These are phyloP conservation scores for Limonomyces culmigenus DNA, from an alignment of 1,284 basidiomycete genomes.

Conservation along the genomic window DNA sequence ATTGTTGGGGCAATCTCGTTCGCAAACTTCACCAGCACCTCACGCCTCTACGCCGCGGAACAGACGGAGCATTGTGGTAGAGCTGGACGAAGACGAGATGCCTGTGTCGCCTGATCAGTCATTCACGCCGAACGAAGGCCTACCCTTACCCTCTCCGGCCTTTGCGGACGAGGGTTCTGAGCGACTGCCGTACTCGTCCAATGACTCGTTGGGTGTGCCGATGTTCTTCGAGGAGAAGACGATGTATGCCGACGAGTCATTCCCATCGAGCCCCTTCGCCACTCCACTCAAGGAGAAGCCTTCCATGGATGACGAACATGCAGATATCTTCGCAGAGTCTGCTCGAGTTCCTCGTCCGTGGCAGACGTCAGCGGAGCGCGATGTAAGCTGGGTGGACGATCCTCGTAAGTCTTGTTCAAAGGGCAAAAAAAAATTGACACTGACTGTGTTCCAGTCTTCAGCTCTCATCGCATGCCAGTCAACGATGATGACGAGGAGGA, in stretches of 20 bases:
- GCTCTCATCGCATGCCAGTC: conserved; percentile 41
- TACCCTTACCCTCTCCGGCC: no score
- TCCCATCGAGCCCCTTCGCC: conserved; percentile 57
- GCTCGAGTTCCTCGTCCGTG: conserved; percentile 5
- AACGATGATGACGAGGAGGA: conserved; percentile 33
- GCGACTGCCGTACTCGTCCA: conserved; percentile 26
- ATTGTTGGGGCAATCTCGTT: no score
- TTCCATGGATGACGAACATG: conserved; percentile 36
- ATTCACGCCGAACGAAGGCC: no score
- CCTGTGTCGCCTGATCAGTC: no score
- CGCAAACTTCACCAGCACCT: no score
- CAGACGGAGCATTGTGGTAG: conserved; percentile 50
- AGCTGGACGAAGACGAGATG: conserved; percentile 56
- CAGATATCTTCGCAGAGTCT: conserved; percentile 41
- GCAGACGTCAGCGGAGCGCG: neutral
- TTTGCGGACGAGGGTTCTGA: conserved; percentile 38
- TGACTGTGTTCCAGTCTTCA: conserved; percentile 10
- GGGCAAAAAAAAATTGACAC: conserved; percentile 10
- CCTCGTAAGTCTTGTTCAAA: conserved; percentile 1
- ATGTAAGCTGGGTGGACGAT: conserved; percentile 1
- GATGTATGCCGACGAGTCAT: conserved; percentile 33
- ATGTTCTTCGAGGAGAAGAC: conserved; percentile 28
- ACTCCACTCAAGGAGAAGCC: conserved; percentile 45
- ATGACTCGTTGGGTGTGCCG: conserved; percentile 28
- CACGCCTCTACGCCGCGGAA: conserved; percentile 22